Percentiles rank a stretch among this genome's conserved stretches.
These are phyloP conservation scores for Trypanosoma boissoni DNA, from an alignment of 208 protist genomes.

Conservation along the genomic window DNA sequence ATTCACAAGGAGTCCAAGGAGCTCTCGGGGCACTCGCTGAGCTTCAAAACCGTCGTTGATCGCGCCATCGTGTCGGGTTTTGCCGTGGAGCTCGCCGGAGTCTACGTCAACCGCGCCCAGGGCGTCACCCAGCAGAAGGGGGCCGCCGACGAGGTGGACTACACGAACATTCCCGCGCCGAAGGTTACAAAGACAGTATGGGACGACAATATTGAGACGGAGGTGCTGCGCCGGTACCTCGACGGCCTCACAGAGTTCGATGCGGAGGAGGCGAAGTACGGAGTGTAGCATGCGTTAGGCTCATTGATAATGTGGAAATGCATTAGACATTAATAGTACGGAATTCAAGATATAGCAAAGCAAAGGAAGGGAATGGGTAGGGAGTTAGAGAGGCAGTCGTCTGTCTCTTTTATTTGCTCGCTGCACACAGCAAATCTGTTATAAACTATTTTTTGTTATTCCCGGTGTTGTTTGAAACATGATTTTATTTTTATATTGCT, in stretches of 20 bases:
- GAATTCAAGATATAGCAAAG: background rate
- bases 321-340: background rate
- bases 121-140: slow-evolving; percentile 37
- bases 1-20: slow-evolving; percentile 63
- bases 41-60: slow-evolving; percentile 81
- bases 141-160: slow-evolving; percentile 65
- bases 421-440: too few species aligned
- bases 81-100: slow-evolving; percentile 77
- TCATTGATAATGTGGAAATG: slow-evolving; percentile 8
- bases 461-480: slow-evolving; percentile 5
- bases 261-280: slow-evolving; percentile 80
- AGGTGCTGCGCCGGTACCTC: slow-evolving; percentile 83
- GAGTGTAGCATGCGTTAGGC: slow-evolving; percentile 62
- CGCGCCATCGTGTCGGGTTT: slow-evolving; percentile 85
- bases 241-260: slow-evolving; percentile 83
- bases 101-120: slow-evolving; percentile 75
- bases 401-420: too few species aligned
- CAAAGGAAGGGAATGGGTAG: background rate
- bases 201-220: slow-evolving; percentile 87
- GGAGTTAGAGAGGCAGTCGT: background rate
- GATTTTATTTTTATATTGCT: slow-evolving; percentile 10
- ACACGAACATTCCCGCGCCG: slow-evolving; percentile 70
- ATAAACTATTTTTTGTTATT: too few species aligned
- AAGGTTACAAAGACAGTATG: slow-evolving; percentile 59
- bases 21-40: slow-evolving; percentile 57